phyloP scores from a whole-genome alignment of 768 basidiomycete species.

The Paxillus ammoniavirescens region DNA sequence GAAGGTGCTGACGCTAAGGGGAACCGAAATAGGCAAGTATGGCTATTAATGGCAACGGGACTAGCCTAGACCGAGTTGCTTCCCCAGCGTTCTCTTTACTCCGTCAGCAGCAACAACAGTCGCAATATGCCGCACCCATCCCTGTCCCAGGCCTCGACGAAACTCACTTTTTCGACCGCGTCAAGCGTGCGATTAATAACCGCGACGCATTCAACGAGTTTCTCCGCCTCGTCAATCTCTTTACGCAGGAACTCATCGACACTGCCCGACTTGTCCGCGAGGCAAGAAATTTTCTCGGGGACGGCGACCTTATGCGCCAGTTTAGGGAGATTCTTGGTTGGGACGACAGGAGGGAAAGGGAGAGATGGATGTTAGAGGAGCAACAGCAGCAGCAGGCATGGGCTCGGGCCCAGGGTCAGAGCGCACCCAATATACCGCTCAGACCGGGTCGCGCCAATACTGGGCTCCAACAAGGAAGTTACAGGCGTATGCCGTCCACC shows the following conservation, averaged over 20 bases:
- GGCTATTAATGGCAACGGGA: conserved; percentile 15
- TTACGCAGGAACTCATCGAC: conserved; percentile 92
- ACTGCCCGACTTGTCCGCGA: conserved; percentile 80
- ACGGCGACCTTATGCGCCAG: conserved; percentile 75
- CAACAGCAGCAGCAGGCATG: conserved; percentile 45
- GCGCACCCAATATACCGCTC: conserved; percentile 31
- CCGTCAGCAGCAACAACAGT: conserved; percentile 21
- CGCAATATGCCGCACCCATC: conserved; percentile 15
- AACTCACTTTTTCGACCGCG: conserved; percentile 88
- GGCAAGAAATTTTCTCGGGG: conserved; percentile 70
- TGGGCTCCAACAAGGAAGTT: conserved; percentile 81
- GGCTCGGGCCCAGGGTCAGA: conserved; percentile 48
- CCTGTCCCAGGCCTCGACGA: conserved; percentile 44
- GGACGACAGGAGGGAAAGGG: conserved; percentile 71
- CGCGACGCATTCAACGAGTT: conserved; percentile 91
- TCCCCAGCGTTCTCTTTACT: conserved; percentile 22
- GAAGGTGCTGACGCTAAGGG: conserved; percentile 6
- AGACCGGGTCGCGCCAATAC: conserved; percentile 64
- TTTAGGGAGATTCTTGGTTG: conserved; percentile 88
- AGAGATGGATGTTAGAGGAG: conserved; percentile 48
- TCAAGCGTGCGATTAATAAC: conserved; percentile 69
- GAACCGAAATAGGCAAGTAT: conserved; percentile 23
- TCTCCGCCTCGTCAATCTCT: conserved; percentile 91
- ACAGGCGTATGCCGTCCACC: conserved; percentile 74
- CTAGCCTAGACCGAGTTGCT: conserved; percentile 19